Conservation (phyloP, 305 asterid genomes). For the Fraxinus paxiana region DNA sequence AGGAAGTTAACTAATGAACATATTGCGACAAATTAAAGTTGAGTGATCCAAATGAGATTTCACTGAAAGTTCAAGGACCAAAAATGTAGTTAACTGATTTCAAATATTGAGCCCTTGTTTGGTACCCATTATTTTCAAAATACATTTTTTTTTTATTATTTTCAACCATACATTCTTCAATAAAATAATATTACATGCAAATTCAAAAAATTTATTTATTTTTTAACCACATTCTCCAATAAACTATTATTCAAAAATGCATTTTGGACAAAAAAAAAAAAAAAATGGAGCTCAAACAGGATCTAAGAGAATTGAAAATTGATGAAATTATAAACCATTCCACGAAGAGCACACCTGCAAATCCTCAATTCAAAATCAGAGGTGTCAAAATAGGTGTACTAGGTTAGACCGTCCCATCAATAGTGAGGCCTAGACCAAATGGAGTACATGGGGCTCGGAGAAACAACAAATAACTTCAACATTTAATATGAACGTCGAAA, state of each 20-base stretch:
- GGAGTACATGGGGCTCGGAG: neutral
- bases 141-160: no score
- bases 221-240: no score
- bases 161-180: neutral
- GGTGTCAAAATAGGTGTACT: neutral
- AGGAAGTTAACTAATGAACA: neutral
- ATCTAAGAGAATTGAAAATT: neutral
- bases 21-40: neutral
- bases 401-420: neutral
- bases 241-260: no score
- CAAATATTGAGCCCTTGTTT: neutral
- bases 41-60: neutral
- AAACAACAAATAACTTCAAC: neutral
- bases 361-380: neutral
- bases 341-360: neutral
- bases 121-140: neutral
- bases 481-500: neutral
- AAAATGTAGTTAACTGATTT: neutral
- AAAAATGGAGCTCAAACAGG: neutral
- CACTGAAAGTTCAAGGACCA: neutral
- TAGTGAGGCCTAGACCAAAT: neutral
- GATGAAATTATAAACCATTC: neutral
- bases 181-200: no score
- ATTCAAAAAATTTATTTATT: neutral
- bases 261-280: no score